These are phyloP conservation scores for Botryobasidium botryosum DNA, from an alignment of 768 basidiomycete genomes.

Conservation along the genomic window DNA sequence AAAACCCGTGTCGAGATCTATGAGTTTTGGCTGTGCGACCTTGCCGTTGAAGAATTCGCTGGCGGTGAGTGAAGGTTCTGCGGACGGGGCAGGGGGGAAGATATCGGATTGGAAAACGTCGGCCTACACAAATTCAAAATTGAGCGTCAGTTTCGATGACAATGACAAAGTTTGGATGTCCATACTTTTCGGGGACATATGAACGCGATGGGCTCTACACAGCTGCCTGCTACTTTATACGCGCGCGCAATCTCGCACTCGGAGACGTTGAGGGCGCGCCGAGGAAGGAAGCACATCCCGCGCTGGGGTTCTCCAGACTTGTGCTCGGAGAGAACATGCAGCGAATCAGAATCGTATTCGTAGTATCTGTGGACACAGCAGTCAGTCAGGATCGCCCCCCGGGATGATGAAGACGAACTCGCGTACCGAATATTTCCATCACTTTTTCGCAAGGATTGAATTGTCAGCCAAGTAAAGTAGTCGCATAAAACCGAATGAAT, in stretches of 20 bases:
- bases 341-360: constrained; percentile 78
- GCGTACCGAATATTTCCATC: constrained; percentile 79
- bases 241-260: constrained; percentile 94
- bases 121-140: constrained; percentile 37
- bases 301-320: constrained; percentile 86
- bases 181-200: constrained; percentile 83
- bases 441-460: constrained; percentile 32
- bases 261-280: constrained; percentile 69
- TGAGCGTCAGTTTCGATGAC: constrained; percentile 3
- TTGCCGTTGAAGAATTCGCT: constrained; percentile 83
- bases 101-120: constrained; percentile 97
- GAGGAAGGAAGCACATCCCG: constrained; percentile 92
- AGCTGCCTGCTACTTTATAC: constrained; percentile 62
- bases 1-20: constrained; percentile 58
- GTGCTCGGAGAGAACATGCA: constrained; percentile 65
- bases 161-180: background rate
- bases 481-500: background rate
- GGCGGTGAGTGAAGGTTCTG: constrained; percentile 63
- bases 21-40: constrained; percentile 53
- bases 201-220: constrained; percentile 84
- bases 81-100: constrained; percentile 78
- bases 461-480: too few species aligned
- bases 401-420: background rate
- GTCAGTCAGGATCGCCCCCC: background rate
- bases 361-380: constrained; percentile 34